phyloP scores from a whole-genome alignment of 129 eudicot genomes.

The Oenanthe sinensis region DNA sequence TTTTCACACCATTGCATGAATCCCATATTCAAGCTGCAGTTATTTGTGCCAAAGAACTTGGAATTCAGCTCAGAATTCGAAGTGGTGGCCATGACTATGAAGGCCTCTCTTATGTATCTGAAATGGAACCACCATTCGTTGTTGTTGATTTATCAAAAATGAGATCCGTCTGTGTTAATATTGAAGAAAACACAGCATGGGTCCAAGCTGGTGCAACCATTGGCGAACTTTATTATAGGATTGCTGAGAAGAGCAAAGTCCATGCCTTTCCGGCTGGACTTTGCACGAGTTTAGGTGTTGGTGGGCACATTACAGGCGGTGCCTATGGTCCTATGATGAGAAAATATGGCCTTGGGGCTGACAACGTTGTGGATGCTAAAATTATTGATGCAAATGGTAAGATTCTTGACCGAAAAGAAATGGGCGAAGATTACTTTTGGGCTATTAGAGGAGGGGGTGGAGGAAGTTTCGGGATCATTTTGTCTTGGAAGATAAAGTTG shows the following conservation, averaged over 20 bases:
- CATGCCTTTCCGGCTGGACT: slow-evolving; percentile 13
- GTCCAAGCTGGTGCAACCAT: slow-evolving; percentile 11
- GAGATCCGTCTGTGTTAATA: background rate
- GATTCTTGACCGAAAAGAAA: background rate
- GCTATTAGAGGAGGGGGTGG: slow-evolving; percentile 13
- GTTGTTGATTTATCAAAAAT: background rate
- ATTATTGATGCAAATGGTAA: slow-evolving; percentile 4
- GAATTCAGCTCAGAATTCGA: slow-evolving; percentile 6
- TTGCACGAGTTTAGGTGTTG: slow-evolving; percentile 11
- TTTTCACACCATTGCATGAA: slow-evolving; percentile 9
- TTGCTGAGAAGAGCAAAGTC: slow-evolving; percentile 16
- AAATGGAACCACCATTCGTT: slow-evolving; percentile 1
- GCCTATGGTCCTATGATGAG: slow-evolving; percentile 13
- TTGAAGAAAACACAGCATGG: slow-evolving; percentile 8
- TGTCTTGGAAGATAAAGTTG: slow-evolving; percentile 8
- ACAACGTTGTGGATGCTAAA: slow-evolving; percentile 8
- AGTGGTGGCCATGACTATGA: slow-evolving; percentile 15
- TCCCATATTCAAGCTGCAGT: slow-evolving; percentile 4
- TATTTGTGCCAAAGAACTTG: slow-evolving; percentile 3
- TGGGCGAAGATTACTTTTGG: slow-evolving; percentile 10
- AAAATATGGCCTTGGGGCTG: slow-evolving; percentile 11
- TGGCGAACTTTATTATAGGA: slow-evolving; percentile 7
- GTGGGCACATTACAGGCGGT: slow-evolving; percentile 10
- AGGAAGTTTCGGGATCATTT: slow-evolving; percentile 7
- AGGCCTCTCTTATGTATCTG: slow-evolving; percentile 5